phyloP scores from a whole-genome alignment of 78 protist species.

The Dictyostelium capitatum region DNA sequence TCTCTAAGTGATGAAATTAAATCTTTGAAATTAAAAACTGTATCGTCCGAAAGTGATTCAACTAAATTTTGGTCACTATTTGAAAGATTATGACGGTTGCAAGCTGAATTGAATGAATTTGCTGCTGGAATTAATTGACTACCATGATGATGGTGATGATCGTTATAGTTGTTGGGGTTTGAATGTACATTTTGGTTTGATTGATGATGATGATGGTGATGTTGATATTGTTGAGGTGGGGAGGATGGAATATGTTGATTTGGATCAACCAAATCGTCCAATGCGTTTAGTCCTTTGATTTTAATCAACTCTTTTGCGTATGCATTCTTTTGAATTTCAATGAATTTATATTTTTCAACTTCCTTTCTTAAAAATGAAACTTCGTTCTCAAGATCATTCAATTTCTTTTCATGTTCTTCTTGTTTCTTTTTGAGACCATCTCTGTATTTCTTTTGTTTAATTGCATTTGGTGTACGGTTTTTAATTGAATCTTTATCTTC shows the following conservation, averaged over 20 bases:
- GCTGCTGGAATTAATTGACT: neutral
- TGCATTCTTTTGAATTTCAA: constrained; percentile 36
- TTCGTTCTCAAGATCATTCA: constrained; percentile 15
- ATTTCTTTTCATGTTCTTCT: constrained; percentile 48
- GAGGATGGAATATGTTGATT: neutral
- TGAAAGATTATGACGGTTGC: neutral
- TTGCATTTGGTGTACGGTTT: constrained; percentile 61
- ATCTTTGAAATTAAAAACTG: constrained; percentile 21
- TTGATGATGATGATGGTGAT: neutral
- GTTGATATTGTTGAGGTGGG: neutral
- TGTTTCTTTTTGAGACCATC: constrained; percentile 76
- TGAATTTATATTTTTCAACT: constrained; percentile 12
- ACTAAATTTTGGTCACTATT: neutral
- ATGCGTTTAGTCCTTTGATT: constrained; percentile 19
- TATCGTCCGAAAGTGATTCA: neutral
- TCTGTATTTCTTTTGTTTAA: constrained; percentile 74
- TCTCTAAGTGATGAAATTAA: constrained; percentile 24
- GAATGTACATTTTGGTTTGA: neutral
- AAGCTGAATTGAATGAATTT: neutral
- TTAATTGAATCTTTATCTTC: neutral
- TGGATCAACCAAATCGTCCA: neutral
- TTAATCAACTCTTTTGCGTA: constrained; percentile 34
- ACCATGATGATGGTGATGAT: neutral
- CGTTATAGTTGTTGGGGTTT: neutral
- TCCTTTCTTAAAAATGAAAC: neutral